Evolutionary conservation across 2,329 filamentous ascomycete genomes (phyloP).

Genomic region (Fusarium pilosicola): DNA sequence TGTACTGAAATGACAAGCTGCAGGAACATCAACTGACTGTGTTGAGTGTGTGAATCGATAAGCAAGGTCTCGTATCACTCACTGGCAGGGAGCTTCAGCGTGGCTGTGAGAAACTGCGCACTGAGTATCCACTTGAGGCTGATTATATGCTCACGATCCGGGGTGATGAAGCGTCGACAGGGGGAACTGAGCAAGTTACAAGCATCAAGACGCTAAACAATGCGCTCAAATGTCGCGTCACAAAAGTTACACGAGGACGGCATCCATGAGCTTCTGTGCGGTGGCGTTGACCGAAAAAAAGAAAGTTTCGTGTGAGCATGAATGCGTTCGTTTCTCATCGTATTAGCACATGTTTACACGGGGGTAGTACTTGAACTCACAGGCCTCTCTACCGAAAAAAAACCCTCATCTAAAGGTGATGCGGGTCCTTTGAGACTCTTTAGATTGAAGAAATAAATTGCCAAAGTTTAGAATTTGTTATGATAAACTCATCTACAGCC

Average conservation of each 20-base stretch:
- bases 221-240: background rate
- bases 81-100: background rate
- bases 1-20: background rate
- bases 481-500: background rate
- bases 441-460: background rate
- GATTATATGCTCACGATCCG: background rate
- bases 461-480: background rate
- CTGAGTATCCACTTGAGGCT: background rate
- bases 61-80: background rate
- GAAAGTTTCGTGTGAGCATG: background rate
- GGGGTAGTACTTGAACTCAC: no score
- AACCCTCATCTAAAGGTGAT: background rate
- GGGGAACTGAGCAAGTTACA: background rate
- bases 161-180: background rate
- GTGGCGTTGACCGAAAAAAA: background rate
- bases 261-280: no score
- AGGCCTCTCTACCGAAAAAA: no score
- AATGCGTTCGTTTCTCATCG: conserved; percentile 3
- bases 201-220: background rate
- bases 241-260: background rate
- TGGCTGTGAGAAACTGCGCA: background rate
- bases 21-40: background rate
- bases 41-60: background rate
- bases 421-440: background rate
- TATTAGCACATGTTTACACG: no score